phyloP scores from a whole-genome alignment of 768 basidiomycete species.

The Termitomyces eurrhizus region DNA sequence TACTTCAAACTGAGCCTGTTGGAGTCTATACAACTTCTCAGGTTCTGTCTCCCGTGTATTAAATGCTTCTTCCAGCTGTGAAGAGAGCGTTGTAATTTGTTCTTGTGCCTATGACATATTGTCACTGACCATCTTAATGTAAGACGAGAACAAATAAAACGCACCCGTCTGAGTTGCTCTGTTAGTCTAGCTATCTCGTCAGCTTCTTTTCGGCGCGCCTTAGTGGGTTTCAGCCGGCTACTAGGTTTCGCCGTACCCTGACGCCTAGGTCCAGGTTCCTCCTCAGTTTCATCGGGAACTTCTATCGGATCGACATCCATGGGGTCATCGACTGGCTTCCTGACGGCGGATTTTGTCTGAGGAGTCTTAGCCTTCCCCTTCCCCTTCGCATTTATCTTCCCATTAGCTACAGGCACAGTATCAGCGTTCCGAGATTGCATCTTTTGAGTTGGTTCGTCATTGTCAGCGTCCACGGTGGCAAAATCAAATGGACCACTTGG shows the following conservation, averaged over 20 bases:
- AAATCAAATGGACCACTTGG: constrained; percentile 9
- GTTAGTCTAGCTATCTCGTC: constrained; percentile 15
- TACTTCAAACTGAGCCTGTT: constrained; percentile 47
- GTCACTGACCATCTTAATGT: background rate
- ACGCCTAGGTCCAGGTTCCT: background rate
- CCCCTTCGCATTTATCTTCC: constrained; percentile 23
- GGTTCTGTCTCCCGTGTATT: constrained; percentile 61
- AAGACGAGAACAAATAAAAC: constrained; percentile 1
- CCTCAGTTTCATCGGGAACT: constrained; percentile 14
- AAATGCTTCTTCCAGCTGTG: constrained; percentile 57
- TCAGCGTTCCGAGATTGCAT: constrained; percentile 5
- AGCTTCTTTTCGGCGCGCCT: constrained; percentile 7
- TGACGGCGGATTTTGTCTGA: constrained; percentile 16
- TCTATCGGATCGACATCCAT: constrained; percentile 20
- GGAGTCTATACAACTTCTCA: constrained; percentile 48
- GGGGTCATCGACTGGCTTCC: constrained; percentile 14
- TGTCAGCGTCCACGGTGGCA: background rate
- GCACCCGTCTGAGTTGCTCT: constrained; percentile 25
- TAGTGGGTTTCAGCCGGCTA: constrained; percentile 6
- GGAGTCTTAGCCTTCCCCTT: constrained; percentile 32
- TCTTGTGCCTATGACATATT: constrained; percentile 28
- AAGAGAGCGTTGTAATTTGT: constrained; percentile 43
- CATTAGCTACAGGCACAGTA: constrained; percentile 16
- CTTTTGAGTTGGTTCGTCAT: constrained; percentile 6
- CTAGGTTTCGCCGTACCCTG: constrained; percentile 9